Evolutionary conservation across 768 basidiomycete species (phyloP).

Genomic region (Russula abietina): DNA sequence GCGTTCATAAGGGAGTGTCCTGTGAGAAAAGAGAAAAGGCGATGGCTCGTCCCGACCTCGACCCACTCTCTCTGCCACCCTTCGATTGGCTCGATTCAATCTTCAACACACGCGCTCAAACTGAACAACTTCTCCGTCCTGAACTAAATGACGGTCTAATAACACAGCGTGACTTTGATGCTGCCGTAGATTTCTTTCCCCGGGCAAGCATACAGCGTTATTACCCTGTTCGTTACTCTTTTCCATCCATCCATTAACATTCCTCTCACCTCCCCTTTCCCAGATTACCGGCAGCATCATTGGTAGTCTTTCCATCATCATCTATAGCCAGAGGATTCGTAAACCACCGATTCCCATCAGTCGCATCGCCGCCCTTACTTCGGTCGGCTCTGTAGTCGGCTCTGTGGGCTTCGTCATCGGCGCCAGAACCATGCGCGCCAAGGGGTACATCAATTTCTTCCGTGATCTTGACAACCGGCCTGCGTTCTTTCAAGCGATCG

Average conservation of each 20-base stretch:
- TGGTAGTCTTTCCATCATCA: slow-evolving; percentile 28
- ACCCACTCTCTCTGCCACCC: slow-evolving; percentile 28
- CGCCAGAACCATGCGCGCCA: slow-evolving; percentile 29
- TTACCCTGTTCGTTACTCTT: slow-evolving; percentile 37
- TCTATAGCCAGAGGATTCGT: slow-evolving; percentile 28
- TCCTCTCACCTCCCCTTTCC: slow-evolving; percentile 12
- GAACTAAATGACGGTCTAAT: slow-evolving; percentile 48
- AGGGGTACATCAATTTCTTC: slow-evolving; percentile 32
- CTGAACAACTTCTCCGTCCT: slow-evolving; percentile 47
- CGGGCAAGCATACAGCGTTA: slow-evolving; percentile 42
- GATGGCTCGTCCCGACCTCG: not conserved
- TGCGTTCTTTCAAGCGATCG: slow-evolving; percentile 31
- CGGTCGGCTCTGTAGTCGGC: slow-evolving; percentile 28
- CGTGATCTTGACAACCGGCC: slow-evolving; percentile 31
- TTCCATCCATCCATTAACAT: too few species aligned
- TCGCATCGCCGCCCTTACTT: slow-evolving; percentile 28
- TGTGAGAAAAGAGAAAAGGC: not conserved
- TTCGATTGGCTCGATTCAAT: slow-evolving; percentile 39
- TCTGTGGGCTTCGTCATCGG: slow-evolving; percentile 32
- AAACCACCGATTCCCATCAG: slow-evolving; percentile 29
- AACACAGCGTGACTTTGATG: slow-evolving; percentile 49
- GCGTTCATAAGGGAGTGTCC: slow-evolving; percentile 19
- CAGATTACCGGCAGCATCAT: slow-evolving; percentile 28
- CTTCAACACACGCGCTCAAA: slow-evolving; percentile 38
- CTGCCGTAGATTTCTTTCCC: slow-evolving; percentile 49